A percentile compares a stretch with the other conserved stretches of the same genome.
Conservation (phyloP, 352 stramenopile genomes). For the Pythium sukuiense region DNA sequence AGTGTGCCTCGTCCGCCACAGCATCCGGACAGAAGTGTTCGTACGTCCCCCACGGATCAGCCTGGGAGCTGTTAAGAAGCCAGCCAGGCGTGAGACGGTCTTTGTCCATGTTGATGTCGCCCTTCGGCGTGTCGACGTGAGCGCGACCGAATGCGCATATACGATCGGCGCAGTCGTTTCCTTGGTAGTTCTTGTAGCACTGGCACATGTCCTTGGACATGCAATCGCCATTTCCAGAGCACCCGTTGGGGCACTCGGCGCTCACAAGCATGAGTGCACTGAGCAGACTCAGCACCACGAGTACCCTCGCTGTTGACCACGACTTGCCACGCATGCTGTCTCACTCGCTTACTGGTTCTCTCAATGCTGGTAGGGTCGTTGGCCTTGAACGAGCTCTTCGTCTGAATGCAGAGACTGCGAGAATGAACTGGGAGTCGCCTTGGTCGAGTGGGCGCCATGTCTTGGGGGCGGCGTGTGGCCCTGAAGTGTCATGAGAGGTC, state of each 20-base stretch:
- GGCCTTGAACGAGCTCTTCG: slow-evolving; percentile 28
- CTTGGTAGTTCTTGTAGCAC: slow-evolving; percentile 86
- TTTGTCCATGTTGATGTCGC: slow-evolving; percentile 92
- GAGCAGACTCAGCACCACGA: slow-evolving; percentile 20
- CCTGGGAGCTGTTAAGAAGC: slow-evolving; percentile 75
- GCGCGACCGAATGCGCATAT: slow-evolving; percentile 87
- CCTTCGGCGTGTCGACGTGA: slow-evolving; percentile 91
- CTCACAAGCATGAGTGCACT: slow-evolving; percentile 23
- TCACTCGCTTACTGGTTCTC: neutral
- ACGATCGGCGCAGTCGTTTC: slow-evolving; percentile 79
- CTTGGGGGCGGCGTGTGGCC: too few relatives aligned
- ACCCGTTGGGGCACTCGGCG: slow-evolving; percentile 78
- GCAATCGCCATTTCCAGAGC: slow-evolving; percentile 80
- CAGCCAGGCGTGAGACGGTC: slow-evolving; percentile 39
- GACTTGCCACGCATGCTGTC: neutral
- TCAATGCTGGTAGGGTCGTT: neutral
- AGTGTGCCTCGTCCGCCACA: slow-evolving; percentile 63
- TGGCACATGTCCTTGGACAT: slow-evolving; percentile 80
- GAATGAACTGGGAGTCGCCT: too few relatives aligned
- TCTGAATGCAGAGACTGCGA: too few relatives aligned
- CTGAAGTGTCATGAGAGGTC: too few relatives aligned
- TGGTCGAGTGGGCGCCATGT: too few relatives aligned
- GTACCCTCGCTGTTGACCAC: slow-evolving; percentile 15
- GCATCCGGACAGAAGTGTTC: slow-evolving; percentile 70
- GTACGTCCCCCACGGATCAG: slow-evolving; percentile 64